phyloP scores from a whole-genome alignment of 768 basidiomycete species.

The Tulasnella sp. region DNA sequence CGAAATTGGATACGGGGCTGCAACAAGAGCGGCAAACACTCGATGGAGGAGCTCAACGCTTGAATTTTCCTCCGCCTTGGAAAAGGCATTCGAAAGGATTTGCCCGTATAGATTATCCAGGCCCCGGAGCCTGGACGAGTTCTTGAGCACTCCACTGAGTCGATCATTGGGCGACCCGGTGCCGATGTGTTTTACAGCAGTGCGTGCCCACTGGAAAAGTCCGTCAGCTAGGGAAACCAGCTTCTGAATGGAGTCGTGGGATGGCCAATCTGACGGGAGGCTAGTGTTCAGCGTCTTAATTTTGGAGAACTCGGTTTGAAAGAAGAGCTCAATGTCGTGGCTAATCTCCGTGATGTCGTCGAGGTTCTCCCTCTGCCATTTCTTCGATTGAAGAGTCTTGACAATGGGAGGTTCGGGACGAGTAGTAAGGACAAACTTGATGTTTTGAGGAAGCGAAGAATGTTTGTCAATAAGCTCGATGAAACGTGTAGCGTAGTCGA shows the following conservation, averaged over 20 bases:
- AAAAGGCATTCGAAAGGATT: background rate
- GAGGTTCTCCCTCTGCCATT: background rate
- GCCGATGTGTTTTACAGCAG: background rate
- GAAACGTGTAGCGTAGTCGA: background rate
- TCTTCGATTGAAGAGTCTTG: background rate
- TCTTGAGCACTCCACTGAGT: background rate
- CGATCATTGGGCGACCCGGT: background rate
- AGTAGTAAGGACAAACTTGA: background rate
- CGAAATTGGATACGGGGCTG: background rate
- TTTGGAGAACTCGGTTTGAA: background rate
- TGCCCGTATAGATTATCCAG: background rate
- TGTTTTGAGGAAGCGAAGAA: background rate
- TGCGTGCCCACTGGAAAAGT: background rate
- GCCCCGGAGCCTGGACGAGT: background rate
- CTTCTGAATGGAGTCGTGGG: background rate
- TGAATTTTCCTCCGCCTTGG: background rate
- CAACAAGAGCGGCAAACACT: background rate
- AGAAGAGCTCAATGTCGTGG: background rate
- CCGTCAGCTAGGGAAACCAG: background rate
- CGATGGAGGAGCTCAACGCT: background rate
- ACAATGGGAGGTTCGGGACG: background rate
- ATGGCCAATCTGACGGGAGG: background rate
- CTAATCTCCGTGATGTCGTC: background rate
- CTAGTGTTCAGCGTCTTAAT: background rate
- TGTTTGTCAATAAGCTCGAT: background rate